Evolutionary conservation across 2,329 filamentous ascomycete species (phyloP), one percentile per base, ranked within the genome.

Genomic region (Myriosclerotinia scirpicola): DNA sequence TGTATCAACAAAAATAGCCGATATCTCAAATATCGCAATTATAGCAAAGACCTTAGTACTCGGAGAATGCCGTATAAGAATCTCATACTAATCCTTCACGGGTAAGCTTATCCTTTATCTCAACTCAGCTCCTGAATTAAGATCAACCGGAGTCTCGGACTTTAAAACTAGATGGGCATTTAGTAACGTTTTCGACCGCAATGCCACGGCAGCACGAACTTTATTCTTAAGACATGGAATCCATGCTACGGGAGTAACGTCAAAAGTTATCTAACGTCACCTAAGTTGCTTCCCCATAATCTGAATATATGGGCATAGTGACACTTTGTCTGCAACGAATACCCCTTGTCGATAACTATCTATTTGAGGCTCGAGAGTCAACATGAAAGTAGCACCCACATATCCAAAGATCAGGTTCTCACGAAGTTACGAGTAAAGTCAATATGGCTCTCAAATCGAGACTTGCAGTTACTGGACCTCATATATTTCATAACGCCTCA

Each of bases 141-240:
- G 17, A 26, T 7, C 61, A 48, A 26, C 26, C 17, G 48, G 36
- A 50, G 30, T 36, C 44, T 60, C 42, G 56, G 30, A 48, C 42
- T 54, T 54, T 54, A 8, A 20, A 36, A 62, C 59, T 62, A 62
- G 44, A 53, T 26, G n/a, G n/a, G n/a, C n/a, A n/a, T 44, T 56
- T 58, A 64, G 62, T 40, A 64, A 26, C 54, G 20, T 46, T 48
- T 42, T 53, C 36, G n/a, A 54, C 59, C 34, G 30, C 62, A 38
- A 54, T 64, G 38, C 9, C 52, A 64, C 26, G 42, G 53, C 62
- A 56, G 62, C 52, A 64, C 62, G n/a, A 64, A 64, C 62, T 64
- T 48, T 48, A 56, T 42, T 58, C 40, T 26, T 26, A 15, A 26
- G 42, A 58, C 50, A 64, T 50, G 50, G 52, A 56, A 36, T 64